Base-by-base conservation (phyloP, 73 alveolate genomes). In the Effrenium voratum region DNA sequence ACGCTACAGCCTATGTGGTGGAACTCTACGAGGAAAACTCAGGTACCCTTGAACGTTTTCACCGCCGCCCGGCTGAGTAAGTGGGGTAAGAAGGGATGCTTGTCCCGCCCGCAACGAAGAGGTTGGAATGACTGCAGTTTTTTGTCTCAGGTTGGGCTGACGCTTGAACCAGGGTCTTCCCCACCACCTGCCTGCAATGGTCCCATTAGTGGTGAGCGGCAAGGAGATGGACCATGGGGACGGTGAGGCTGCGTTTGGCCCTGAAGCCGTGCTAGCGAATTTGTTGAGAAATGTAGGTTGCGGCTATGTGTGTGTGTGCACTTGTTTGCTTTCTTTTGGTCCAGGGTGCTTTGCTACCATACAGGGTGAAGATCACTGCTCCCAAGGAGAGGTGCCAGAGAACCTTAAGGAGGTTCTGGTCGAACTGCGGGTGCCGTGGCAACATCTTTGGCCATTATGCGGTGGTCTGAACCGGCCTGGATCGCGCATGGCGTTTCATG, bases 1-100 rank as follows among this genome's bases (percentile, higher is more conserved):
- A 87, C 44, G 95, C 95, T 5, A 87, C 95, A 3, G 95, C 95
- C 36, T 87, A 87, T 28, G 95, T 87, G 72, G 95, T 87, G 36
- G 95, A 87, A 38, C 95, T 87, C 44, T 87, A 44, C 30, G 95
- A 87, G 76, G 95, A 87, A 59, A 87, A 28, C 50, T 50, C 84
- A 49, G 47, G 36, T 40, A 30, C 84, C 52, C 82, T 66, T 34
- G 95, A 87, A 46, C 28, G 95, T 70, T 87, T 87, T 38, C 82
- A 66, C 82, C 60, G 95, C 47, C 63, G 85, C 95, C 55, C n/a
- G 84, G 95, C 85, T 30, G 19, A 34, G n/a, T n/a, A n/a, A n/a
- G n/a, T n/a, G n/a, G n/a, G n/a, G n/a, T n/a, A n/a, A n/a, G n/a
- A n/a, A n/a, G n/a, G n/a, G n/a, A n/a, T n/a, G n/a, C n/a, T n/a